Percentiles rank a stretch among this genome's conserved stretches.
Conservation (phyloP, 1,284 basidiomycete species). For the Ustilago trichophora region DNA sequence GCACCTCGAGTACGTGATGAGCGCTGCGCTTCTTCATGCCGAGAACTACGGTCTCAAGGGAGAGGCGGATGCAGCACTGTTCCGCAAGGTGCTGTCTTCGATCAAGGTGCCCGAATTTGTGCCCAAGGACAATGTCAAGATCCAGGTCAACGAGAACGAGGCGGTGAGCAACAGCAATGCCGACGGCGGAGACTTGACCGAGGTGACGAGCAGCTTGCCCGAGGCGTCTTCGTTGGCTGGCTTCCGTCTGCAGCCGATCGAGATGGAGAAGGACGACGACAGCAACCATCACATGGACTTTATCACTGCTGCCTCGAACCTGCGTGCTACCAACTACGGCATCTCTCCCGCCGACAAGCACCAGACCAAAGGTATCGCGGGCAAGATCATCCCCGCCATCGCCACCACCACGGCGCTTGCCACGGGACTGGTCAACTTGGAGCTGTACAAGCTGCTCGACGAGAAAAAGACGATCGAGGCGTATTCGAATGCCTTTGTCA, state of each 20-base stretch:
- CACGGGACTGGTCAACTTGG: constrained; percentile 92
- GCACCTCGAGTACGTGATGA: constrained; percentile 88
- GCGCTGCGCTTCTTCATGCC: constrained; percentile 95
- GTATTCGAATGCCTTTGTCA: constrained; percentile 96
- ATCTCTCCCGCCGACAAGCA: constrained; percentile 89
- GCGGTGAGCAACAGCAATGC: constrained; percentile 74
- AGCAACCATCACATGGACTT: constrained; percentile 99
- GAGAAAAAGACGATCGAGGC: constrained; percentile 90
- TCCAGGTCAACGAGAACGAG: constrained; percentile 95
- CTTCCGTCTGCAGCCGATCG: constrained; percentile 91
- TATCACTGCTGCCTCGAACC: constrained; percentile 96
- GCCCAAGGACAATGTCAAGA: constrained; percentile 89
- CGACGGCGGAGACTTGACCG: constrained; percentile 50
- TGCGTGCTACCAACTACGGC: constrained; percentile 94
- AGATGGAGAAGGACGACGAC: constrained; percentile 99
- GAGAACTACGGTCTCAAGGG: constrained; percentile 98
- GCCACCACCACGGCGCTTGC: constrained; percentile 97
- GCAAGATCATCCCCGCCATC: constrained; percentile 99
- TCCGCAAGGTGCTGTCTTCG: constrained; percentile 85
- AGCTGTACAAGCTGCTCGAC: constrained; percentile 94
- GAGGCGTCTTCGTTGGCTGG: constrained; percentile 78
- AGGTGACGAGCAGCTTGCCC: constrained; percentile 60
- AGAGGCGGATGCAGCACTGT: constrained; percentile 79
- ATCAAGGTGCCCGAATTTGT: constrained; percentile 91
- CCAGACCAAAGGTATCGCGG: constrained; percentile 97